These are phyloP conservation scores for Clavulina sp. DNA, from an alignment of 768 basidiomycete species.

Conservation along the genomic window DNA sequence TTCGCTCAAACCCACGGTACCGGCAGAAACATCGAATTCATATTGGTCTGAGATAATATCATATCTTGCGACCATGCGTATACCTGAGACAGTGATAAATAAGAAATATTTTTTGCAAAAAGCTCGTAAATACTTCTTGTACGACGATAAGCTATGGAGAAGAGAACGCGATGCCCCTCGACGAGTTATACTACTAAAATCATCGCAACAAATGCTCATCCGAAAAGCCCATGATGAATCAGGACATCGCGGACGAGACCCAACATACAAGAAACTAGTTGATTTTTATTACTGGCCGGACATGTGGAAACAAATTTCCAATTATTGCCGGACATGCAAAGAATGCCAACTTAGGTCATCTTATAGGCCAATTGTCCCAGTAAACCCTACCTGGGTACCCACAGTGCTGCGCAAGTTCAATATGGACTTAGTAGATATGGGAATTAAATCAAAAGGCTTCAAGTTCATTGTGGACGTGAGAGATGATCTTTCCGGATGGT, in stretches of 20 bases:
- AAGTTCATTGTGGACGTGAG: neutral
- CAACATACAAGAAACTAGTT: neutral
- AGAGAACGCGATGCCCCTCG: neutral
- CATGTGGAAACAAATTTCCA: neutral
- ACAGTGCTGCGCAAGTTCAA: neutral
- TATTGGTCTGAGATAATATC: neutral
- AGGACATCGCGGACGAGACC: neutral
- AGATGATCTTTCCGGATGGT: neutral
- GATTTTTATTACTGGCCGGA: neutral
- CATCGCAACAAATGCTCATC: neutral
- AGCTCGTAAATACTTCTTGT: neutral
- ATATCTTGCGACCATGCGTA: neutral
- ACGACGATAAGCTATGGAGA: neutral
- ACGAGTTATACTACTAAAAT: neutral
- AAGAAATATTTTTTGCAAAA: neutral
- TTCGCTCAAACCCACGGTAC: neutral
- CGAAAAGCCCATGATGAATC: neutral
- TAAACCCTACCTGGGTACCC: neutral
- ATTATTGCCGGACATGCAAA: neutral
- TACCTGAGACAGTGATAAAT: neutral
- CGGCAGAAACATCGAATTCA: neutral
- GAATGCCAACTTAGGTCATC: slow-evolving; percentile 1
- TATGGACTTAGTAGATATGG: neutral
- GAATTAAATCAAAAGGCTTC: neutral
- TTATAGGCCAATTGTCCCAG: neutral